phyloP scores from a whole-genome alignment of 2,329 filamentous ascomycete genomes.

The Ophiostoma quercus region DNA sequence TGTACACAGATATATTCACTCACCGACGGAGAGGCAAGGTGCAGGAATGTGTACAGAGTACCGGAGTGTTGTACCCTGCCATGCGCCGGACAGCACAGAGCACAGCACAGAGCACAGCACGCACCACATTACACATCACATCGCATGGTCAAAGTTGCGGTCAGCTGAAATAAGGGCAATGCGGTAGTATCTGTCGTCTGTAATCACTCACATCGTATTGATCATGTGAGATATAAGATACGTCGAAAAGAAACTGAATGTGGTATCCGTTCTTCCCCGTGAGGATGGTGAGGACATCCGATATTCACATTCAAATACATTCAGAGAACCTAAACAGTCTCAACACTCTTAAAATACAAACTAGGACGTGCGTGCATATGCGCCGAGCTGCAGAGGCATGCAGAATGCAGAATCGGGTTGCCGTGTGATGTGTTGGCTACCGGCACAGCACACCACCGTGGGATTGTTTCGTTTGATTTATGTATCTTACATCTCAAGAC shows the following conservation, averaged over 20 bases:
- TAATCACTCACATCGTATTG: too few species aligned
- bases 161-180: neutral
- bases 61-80: too few species aligned
- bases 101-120: neutral
- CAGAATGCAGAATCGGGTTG: constrained; percentile 4
- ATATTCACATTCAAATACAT: neutral
- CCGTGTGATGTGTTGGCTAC: neutral
- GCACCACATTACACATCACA: neutral
- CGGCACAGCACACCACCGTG: neutral
- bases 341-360: neutral
- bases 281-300: neutral
- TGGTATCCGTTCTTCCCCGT: neutral
- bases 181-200: too few species aligned
- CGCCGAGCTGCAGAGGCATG: neutral
- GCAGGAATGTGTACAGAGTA: neutral
- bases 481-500: too few species aligned
- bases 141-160: neutral
- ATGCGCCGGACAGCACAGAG: neutral
- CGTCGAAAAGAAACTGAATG: too few species aligned
- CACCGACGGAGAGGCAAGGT: neutral
- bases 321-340: neutral
- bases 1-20: neutral
- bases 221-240: neutral
- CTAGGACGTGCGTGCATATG: constrained; percentile 4
- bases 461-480: too few species aligned